Conservation (phyloP, 2,329 filamentous ascomycete genomes). For the Alternaria solani region DNA sequence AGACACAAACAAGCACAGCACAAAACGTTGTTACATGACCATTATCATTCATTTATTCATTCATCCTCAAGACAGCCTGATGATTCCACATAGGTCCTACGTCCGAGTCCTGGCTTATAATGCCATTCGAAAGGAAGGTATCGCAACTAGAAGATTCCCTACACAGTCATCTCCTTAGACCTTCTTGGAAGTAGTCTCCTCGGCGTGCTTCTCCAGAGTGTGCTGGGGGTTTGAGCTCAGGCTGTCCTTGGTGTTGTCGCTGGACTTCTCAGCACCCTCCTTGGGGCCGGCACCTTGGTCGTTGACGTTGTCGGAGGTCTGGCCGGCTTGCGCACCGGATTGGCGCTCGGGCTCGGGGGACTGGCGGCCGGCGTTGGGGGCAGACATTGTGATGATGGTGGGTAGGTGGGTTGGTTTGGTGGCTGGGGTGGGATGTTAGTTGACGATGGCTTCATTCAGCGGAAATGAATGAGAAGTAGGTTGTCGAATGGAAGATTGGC, state of each 20-base stretch:
- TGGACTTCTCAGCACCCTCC: slow-evolving; percentile 58
- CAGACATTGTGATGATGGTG: slow-evolving; percentile 63
- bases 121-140: not conserved
- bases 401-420: not conserved
- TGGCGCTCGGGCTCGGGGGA: slow-evolving; percentile 78
- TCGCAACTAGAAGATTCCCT: not conserved
- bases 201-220: slow-evolving; percentile 66
- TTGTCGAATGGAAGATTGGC: not conserved
- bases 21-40: not conserved
- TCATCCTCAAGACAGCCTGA: not conserved
- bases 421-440: slow-evolving; percentile 1
- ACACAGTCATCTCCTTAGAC: slow-evolving; percentile 8
- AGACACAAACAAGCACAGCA: not conserved
- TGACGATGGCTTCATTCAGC: not conserved
- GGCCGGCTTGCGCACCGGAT: slow-evolving; percentile 69
- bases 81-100: not conserved
- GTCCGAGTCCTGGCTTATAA: not conserved
- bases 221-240: slow-evolving; percentile 71
- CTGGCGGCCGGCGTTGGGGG: slow-evolving; percentile 71
- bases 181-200: slow-evolving; percentile 68
- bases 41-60: not conserved
- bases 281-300: slow-evolving; percentile 57
- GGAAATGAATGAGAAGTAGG: not conserved
- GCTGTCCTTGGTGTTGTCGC: slow-evolving; percentile 56
- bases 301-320: slow-evolving; percentile 65